Percentiles rank a stretch among this genome's conserved stretches.
Evolutionary conservation across 2,329 filamentous ascomycete species (phyloP).

Genomic region (Trichoderma polysporum): DNA sequence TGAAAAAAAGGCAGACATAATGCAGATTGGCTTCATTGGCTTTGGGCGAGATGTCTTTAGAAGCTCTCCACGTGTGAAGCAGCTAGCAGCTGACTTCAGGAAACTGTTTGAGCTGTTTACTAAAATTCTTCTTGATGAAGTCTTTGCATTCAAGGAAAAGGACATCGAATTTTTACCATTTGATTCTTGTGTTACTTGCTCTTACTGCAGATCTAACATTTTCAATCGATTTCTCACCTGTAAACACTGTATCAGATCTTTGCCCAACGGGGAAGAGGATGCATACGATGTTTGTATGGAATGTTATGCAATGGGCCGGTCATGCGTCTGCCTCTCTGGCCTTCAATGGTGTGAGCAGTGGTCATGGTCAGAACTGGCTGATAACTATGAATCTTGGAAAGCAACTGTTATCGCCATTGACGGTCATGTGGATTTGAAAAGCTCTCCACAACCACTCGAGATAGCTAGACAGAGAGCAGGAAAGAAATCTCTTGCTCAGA

Average conservation of each 20-base stretch:
- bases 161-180: constrained; percentile 75
- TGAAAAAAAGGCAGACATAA: constrained; percentile 49
- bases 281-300: constrained; percentile 98
- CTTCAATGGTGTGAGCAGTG: constrained; percentile 94
- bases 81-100: constrained; percentile 81
- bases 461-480: constrained; percentile 64
- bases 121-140: constrained; percentile 78
- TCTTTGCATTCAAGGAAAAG: constrained; percentile 72
- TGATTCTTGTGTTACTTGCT: constrained; percentile 90
- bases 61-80: constrained; percentile 52
- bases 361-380: constrained; percentile 73
- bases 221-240: constrained; percentile 97
- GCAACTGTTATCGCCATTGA: constrained; percentile 73
- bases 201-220: constrained; percentile 93
- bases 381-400: constrained; percentile 82
- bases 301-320: constrained; percentile 95
- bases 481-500: constrained; percentile 81
- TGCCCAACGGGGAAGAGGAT: constrained; percentile 69
- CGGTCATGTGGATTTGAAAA: constrained; percentile 62
- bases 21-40: constrained; percentile 48
- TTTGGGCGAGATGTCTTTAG: constrained; percentile 47
- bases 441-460: constrained; percentile 68
- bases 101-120: constrained; percentile 76
- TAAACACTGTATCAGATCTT: constrained; percentile 71
- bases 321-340: constrained; percentile 82